These are phyloP conservation scores for Nannochloropsis gaditana DNA, from an alignment of 108 stramenopile species.

Conservation along the genomic window DNA sequence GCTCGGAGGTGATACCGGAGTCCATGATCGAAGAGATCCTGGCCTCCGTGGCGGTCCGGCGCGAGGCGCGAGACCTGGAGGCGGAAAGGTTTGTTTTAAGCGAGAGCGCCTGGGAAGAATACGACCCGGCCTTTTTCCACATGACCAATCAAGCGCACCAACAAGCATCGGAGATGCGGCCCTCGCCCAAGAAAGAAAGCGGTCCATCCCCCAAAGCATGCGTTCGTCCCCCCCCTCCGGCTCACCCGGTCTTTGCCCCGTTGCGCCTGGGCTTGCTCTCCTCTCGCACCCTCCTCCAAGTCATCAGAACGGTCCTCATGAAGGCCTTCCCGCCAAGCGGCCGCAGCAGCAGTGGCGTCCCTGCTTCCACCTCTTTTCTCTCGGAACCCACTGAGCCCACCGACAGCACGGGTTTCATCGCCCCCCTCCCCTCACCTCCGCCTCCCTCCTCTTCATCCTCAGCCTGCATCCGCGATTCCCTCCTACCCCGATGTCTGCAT, in stretches of 20 bases:
- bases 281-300: conserved; percentile 18
- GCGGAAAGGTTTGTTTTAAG: conserved; percentile 64
- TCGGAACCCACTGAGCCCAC: not conserved
- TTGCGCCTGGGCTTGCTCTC: conserved; percentile 32
- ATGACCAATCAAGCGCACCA: conserved; percentile 78
- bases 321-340: conserved; percentile 21
- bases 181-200: conserved; percentile 31
- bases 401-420: not conserved
- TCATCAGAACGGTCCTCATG: conserved; percentile 33
- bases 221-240: conserved; percentile 27
- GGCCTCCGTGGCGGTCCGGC: conserved; percentile 62
- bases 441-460: not conserved
- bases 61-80: conserved; percentile 53
- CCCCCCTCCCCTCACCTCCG: not conserved
- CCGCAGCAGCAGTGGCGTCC: not conserved
- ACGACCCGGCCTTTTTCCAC: conserved; percentile 82
- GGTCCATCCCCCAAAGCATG: not conserved
- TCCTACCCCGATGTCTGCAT: conserved; percentile 33
- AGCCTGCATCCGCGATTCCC: conserved; percentile 27
- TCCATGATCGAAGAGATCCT: conserved; percentile 43
- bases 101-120: conserved; percentile 67
- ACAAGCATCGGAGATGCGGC: conserved; percentile 75
- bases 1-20: conserved; percentile 24
- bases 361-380: not conserved
- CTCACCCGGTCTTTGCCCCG: conserved; percentile 37